Base-by-base conservation (phyloP, 2,329 filamentous ascomycete genomes). In the Periconia digitata region DNA sequence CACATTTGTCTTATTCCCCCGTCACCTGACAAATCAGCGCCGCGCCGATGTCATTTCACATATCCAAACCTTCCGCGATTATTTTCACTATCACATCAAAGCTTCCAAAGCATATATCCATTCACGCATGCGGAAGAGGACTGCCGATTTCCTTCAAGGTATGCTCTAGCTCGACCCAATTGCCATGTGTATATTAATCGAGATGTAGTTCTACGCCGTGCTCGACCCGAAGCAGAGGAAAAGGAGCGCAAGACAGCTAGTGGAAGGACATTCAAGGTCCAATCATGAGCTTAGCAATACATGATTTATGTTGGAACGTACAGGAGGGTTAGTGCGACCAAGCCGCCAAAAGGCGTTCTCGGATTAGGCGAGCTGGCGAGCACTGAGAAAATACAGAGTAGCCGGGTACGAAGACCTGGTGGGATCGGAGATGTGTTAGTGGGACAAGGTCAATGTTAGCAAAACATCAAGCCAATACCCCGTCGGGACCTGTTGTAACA, bases 31-130 rank as follows among this genome's bases (percentile, higher is more conserved):
- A 13, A 85, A 85, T 13, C 90, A 96, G 73, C 85, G 91, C 69
- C 90, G 95, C 77, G 87, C 89, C 51, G 92, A 96, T 59, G 92
- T 95, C 70, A 99, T 99, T 62, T 96, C 92, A 43, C 95, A 99
- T 72, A 97, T 99, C 64, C 95, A 99, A 76, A 99, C 94, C 13
- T 99, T 99, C 89, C 89, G 94, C 59, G 94, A 99, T 71, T 99
- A 99, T 75, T 99, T 99, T 81, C 94, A 99, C 74, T 99, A 99
- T 74, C 94, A 99, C 75, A 99, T 99, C 76, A 99, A 99, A 77
- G 95, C 94, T 23, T 96, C 92, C 54, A 99, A 99, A 80, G 94
- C 95, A 44, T 99, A 96, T 69, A 99, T 99, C 58, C 94, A 99
- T 80, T 95, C 92, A 27, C 85, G 95, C 66, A 99, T 99, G 94